A percentile compares a stretch with the other conserved stretches of the same genome.
These are phyloP conservation scores for Plasmodium inui DNA, from an alignment of 169 alveolate species.

Conservation along the genomic window DNA sequence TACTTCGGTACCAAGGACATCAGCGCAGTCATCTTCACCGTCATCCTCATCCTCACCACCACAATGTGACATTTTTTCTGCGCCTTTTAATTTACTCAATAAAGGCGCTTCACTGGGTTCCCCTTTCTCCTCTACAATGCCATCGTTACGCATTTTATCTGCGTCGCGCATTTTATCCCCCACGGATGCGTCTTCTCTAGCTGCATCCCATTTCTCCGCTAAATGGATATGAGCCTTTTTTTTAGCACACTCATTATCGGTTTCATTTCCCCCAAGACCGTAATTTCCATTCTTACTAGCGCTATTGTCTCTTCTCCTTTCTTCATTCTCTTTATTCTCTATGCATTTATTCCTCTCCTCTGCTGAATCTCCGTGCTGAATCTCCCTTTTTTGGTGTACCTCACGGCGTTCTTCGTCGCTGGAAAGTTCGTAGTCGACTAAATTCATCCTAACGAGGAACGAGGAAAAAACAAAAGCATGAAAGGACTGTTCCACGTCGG, in stretches of 20 bases:
- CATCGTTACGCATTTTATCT: background rate
- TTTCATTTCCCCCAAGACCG: background rate
- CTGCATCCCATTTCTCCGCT: background rate
- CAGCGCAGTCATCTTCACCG: background rate
- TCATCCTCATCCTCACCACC: background rate
- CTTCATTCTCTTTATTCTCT: background rate
- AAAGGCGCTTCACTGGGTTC: background rate
- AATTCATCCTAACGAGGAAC: conserved; percentile 36
- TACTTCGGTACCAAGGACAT: background rate
- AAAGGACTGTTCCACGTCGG: background rate
- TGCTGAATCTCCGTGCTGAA: background rate
- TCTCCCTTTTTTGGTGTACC: background rate
- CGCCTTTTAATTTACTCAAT: background rate
- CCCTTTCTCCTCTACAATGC: background rate
- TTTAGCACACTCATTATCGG: background rate
- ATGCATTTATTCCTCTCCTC: background rate
- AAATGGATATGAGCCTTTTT: background rate
- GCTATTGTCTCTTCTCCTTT: background rate
- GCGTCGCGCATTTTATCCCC: background rate
- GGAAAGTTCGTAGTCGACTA: conserved; percentile 72
- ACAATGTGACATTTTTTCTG: background rate
- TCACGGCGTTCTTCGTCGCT: conserved; percentile 53
- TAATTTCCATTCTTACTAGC: background rate
- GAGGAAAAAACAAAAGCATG: background rate
- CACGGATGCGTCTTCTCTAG: background rate